Evolutionary conservation across 2,329 filamentous ascomycete genomes (phyloP).

Genomic region (Alternaria triticina): DNA sequence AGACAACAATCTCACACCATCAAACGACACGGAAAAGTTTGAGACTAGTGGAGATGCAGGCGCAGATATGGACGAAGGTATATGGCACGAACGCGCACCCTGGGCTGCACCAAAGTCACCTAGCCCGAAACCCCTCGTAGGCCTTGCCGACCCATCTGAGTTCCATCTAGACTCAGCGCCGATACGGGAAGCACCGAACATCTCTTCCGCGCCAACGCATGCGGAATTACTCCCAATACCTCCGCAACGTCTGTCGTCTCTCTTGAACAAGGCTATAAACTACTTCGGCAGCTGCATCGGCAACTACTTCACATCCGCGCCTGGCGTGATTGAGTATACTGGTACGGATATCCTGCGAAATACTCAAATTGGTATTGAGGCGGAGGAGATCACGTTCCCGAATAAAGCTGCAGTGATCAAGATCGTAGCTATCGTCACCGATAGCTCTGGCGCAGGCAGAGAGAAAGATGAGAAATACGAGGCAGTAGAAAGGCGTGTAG

Average conservation of each 20-base stretch:
- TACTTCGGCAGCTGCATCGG: neutral
- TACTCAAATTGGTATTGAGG: neutral
- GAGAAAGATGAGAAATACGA: neutral
- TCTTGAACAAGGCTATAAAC: neutral
- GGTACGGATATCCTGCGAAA: neutral
- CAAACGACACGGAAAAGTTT: neutral
- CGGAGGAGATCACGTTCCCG: neutral
- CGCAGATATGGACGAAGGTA: neutral
- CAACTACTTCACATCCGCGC: neutral
- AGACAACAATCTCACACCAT: neutral
- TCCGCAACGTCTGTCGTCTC: too few species aligned
- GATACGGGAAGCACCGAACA: neutral
- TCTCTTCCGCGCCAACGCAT: neutral
- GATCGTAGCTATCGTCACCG: neutral
- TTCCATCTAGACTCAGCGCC: neutral
- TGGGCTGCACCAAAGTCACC: too few species aligned
- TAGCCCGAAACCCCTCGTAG: neutral
- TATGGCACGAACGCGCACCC: neutral
- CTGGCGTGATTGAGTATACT: slow-evolving; percentile 1
- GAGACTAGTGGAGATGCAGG: neutral
- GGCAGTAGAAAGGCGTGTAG: neutral
- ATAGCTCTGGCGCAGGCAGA: neutral
- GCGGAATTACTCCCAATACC: neutral
- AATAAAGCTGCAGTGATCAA: neutral
- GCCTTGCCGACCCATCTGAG: neutral